Evolutionary conservation across 768 basidiomycete genomes (phyloP), one percentile per base, ranked within the genome.

Genomic region (Leucocoprinus sp.): DNA sequence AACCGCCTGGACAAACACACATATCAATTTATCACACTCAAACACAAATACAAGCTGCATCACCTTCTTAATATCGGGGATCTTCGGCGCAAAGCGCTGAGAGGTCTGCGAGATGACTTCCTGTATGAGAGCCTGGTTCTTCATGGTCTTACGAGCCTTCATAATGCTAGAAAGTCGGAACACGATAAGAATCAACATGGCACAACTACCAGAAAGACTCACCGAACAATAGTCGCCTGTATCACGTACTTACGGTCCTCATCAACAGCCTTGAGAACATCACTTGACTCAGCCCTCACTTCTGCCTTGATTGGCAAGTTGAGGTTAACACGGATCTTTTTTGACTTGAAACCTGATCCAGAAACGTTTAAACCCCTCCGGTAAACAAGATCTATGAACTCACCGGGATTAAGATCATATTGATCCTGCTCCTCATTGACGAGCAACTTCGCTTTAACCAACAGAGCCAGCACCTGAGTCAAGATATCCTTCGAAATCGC

Each of bases 231-330:
- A 33, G 88, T 92, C 8, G 92, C 90, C 61, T 97, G 93, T 44
- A 96, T 92, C 49, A 93, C 82, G 55, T 93, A 88, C 74, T 96
- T 96, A 49, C 95, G 81, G 59, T 98, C 96, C 65, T 97, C 93
- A 53, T 96, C 95, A 4, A 97, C 93, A 5, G 82, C 87, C 73
- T 92, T 93, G 58, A 96, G 67, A 7, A 96, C 91, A 54, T 96
- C 91, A 0, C 75, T 75, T 7, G 83, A 77, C 58, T 98, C 95
- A 5, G 85, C 82, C 72, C 93, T 95, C 50, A 88, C 82, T 62
- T 98, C 96, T 1, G 91, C 82, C 70, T 91, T 95, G 65, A 99
- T 87, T 0, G 93, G 90, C 60, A 80, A 75, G 65, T 93, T 95
- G 47, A 95, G 69, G 55, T 92, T 89, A 50, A 95, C 84, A 28